A percentile compares a stretch with the other conserved stretches of the same genome.
Conservation (phyloP, 1,139 yeast genomes). For the Ogataea hybrid region DNA sequence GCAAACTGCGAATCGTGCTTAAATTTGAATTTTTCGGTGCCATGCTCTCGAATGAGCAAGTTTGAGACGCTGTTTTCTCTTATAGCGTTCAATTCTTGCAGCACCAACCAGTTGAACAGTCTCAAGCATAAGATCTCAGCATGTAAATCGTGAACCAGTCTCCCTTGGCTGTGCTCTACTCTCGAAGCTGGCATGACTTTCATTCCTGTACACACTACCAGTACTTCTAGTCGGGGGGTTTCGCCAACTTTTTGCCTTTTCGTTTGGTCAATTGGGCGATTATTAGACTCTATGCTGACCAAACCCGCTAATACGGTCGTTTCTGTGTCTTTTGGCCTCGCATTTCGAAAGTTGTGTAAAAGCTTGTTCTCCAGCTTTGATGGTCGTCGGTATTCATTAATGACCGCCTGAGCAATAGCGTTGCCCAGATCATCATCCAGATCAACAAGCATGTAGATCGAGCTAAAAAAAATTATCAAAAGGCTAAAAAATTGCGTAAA, state of each 20-base stretch:
- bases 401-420: slow-evolving; percentile 16
- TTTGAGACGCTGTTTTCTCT: slow-evolving; percentile 3
- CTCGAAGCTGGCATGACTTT: slow-evolving; percentile 63
- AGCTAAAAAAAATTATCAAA: neutral
- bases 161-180: slow-evolving; percentile 44
- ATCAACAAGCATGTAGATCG: neutral
- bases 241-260: slow-evolving; percentile 9
- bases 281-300: slow-evolving; percentile 42
- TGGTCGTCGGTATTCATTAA: slow-evolving; percentile 17
- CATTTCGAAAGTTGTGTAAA: slow-evolving; percentile 20
- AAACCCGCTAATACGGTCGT: slow-evolving; percentile 86
- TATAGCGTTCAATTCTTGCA: slow-evolving; percentile 32
- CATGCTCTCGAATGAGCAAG: slow-evolving; percentile 11
- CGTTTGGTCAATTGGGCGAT: neutral
- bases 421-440: slow-evolving; percentile 13
- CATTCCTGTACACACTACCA: slow-evolving; percentile 77
- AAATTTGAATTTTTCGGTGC: slow-evolving; percentile 20
- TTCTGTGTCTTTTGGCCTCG: slow-evolving; percentile 66
- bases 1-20: slow-evolving; percentile 38
- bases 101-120: slow-evolving; percentile 52
- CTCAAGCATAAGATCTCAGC: slow-evolving; percentile 80
- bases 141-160: slow-evolving; percentile 78
- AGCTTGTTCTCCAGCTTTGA: slow-evolving; percentile 12
- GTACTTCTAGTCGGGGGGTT: slow-evolving; percentile 31
- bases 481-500: slow-evolving; percentile 17